Percentiles rank a stretch among this genome's conserved stretches.
Evolutionary conservation across 2,329 filamentous ascomycete species (phyloP).

Genomic region (Fusarium palustre): DNA sequence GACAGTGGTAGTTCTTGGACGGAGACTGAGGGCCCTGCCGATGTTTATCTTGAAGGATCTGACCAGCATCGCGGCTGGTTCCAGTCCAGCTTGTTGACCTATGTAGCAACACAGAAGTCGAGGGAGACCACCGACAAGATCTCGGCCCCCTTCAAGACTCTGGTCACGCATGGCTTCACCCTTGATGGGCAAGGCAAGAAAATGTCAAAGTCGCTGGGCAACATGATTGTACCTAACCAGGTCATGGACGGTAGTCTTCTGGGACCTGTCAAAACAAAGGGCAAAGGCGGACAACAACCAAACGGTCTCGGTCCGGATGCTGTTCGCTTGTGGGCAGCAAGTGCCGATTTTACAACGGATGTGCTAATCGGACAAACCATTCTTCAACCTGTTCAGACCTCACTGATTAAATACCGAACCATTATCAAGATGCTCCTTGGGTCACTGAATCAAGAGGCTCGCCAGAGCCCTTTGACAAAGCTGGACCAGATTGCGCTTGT

Average conservation of each 20-base stretch:
- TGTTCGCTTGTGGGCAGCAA: slow-evolving; percentile 89
- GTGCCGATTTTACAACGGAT: slow-evolving; percentile 91
- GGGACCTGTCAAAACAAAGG: slow-evolving; percentile 73
- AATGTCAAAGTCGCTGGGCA: slow-evolving; percentile 98
- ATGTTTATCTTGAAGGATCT: slow-evolving; percentile 92
- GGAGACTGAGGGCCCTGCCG: slow-evolving; percentile 69
- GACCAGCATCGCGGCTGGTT: slow-evolving; percentile 99
- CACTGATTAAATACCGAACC: slow-evolving; percentile 86
- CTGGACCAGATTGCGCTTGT: slow-evolving; percentile 81
- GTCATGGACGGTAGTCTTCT: slow-evolving; percentile 88
- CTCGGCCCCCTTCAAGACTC: slow-evolving; percentile 79
- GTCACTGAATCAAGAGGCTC: slow-evolving; percentile 69
- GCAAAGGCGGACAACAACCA: slow-evolving; percentile 54
- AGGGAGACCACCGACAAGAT: slow-evolving; percentile 47
- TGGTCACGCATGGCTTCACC: slow-evolving; percentile 97
- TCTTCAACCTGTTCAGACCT: slow-evolving; percentile 79
- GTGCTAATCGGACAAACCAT: slow-evolving; percentile 83
- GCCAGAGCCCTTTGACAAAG: slow-evolving; percentile 63
- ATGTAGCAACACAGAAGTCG: slow-evolving; percentile 72
- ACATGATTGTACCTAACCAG: slow-evolving; percentile 81
- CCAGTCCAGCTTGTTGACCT: slow-evolving; percentile 92
- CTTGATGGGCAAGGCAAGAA: slow-evolving; percentile 92
- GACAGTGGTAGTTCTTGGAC: slow-evolving; percentile 97
- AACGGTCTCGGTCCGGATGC: slow-evolving; percentile 88
- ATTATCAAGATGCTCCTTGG: slow-evolving; percentile 93